Base-by-base conservation (phyloP, 2,329 filamentous ascomycete species). In the Pseudogymnoascus sp. region DNA sequence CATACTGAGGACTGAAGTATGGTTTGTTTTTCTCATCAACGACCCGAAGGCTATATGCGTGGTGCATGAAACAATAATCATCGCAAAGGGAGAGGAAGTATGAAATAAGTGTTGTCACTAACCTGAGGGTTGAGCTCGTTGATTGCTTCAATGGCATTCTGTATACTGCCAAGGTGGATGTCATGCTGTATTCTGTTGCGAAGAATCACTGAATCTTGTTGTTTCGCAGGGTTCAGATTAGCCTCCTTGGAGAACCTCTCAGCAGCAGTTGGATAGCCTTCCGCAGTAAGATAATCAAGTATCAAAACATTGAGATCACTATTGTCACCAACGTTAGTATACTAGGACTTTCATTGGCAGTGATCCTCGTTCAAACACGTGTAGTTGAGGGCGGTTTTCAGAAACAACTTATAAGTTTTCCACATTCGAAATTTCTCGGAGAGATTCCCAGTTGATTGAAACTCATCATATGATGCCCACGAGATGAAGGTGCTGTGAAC, bases 21-120 rank as follows among this genome's bases (percentile, higher is more conserved):
- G 78, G 79, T 81, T 77, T 78, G 80, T 80, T 81, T 88, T 87
- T 86, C 84, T 97, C 93, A 96, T 96, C 95, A 95, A 85, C 78
- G 85, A 87, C 86, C 85, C 82, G 81, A 84, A 87, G 86, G 83
- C 82, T 82, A 85, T 97, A 95, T 91, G 95, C 92, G 95, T 99
- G 95, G 95, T 99, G 95, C 95, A 99, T 99, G 93, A 96, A 87
- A 93, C 89, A 90, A 82, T 96, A 96, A 99, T 99, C 95, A 95
- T 93, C 78, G 84, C 82, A 84, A 79, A 65, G 69, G 66, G 53
- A 60, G 66, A 56, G 60, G 62, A 59, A 61, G 62, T 44, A 62
- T 59, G 62, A 56, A 18, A 66, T 63, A 38, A 23, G 53, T 44
- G 36, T 40, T 36, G 18, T n/a, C 36, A 73, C 90, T 78, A 87